Evolutionary conservation across 1,284 basidiomycete genomes (phyloP), one percentile per base, ranked within the genome.

Genomic region (Cutaneotrichosporon mucoides): DNA sequence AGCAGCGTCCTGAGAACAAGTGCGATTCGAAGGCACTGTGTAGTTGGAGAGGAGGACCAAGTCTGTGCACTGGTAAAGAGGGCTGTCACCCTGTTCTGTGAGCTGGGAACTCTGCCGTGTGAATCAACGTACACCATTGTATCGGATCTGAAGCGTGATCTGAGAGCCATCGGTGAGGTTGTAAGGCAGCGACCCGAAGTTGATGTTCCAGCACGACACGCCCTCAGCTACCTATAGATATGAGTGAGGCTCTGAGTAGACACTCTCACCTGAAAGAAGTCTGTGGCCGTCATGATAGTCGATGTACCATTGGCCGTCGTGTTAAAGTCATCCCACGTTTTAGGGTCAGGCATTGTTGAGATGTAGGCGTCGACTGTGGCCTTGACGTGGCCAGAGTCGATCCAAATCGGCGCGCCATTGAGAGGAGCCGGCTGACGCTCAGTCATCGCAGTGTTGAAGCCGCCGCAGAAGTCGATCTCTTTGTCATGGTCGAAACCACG

Each of bases 51-150:
- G 80, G 36, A 91, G 79, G 6, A 85, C 84, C 55, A 91, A 73
- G 75, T 90, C 88, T 48, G 88, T 81, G 70, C 88, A 90, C 85
- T 90, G 87, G 78, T 80, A 89, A 8, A 89, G 80, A 49, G 77
- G 68, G 40, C 85, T 85, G 69, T 90, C 88, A 15, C 86, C 79
- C 81, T 88, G 83, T 34, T 73, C 1, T 84, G 53, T 55, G 12
- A 59, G 45, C n/a, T 10, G 6, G 33, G 33, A 2, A 2, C 1
- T 24, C 3, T 5, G 16, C 16, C 10, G 4, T 10, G 11, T 11
- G 16, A 33, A 10, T 24, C 24, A 10, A 48, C 46, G 34, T n/a
- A 48, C 74, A 7, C 73, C 74, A 53, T 71, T 57, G 63, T 59
- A 72, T 48, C 68, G 62, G 40, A 73, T 64, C 48, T 72, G 71